Base-by-base conservation (phyloP, 1,139 yeast species). In the Lodderomyces elongisporus region DNA sequence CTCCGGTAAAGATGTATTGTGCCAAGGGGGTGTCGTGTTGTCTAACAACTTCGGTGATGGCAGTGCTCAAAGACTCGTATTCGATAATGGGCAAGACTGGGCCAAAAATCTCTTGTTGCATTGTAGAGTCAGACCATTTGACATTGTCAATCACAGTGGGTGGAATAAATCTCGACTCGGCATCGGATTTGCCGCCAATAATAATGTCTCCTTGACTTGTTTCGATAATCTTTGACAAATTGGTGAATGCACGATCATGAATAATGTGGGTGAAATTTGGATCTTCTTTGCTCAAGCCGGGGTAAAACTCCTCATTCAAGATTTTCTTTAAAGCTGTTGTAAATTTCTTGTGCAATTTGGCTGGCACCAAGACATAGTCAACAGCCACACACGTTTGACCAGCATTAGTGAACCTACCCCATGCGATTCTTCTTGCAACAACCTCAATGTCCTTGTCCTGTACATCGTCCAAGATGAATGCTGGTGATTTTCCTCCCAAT, bases 401-500 rank as follows among this genome's bases (percentile, higher is more conserved):
- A n/a, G 82, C 77, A 52, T 85, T 88, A 27, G 76, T 62, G 48
- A 80, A 82, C 44, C 82, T 76, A 22, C 91, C 91, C 85, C 93
- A 85, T 4, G 75, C 69, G 13, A 85, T 60, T 57, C 96, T 73
- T 41, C 70, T 70, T 13, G 88, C 78, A n/a, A 84, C 68, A 0
- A 67, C 56, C 14, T 59, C 56, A 33, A 84, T 44, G 44, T 78
- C 70, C 24, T 49, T 49, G 34, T 63, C 72, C 6, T 47, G 45
- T 31, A 74, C 63, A 32, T 72, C 66, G 29, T 70, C 65, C 34
- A 88, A 74, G 8, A 88, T 63, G 43, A 88, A 69, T 1, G 77
- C 85, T 0, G 96, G 96, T 3, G 91, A 81, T 54, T 88, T 88
- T n/a, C 96, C 96, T 33, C 97, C 97, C 31, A 91, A 68, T 59